Conservation (phyloP, 768 basidiomycete species). For the Suillus spraguei region DNA sequence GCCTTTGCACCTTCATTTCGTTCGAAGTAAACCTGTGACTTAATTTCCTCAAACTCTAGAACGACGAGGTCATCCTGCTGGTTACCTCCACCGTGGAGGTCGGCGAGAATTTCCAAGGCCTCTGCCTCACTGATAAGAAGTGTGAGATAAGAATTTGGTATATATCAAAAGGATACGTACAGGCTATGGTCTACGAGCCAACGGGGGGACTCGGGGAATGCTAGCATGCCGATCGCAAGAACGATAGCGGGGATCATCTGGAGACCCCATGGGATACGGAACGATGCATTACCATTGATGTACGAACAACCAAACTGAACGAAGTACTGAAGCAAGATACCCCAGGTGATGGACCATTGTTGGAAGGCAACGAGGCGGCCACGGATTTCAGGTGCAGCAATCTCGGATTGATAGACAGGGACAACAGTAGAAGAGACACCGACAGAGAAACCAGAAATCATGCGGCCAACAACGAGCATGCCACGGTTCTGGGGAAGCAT, state of each 20-base stretch:
- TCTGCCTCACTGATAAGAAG: constrained; percentile 41
- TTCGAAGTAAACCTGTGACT: constrained; percentile 57
- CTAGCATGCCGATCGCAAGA: constrained; percentile 64
- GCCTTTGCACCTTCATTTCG: constrained; percentile 72
- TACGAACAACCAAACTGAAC: constrained; percentile 72
- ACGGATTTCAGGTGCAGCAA: constrained; percentile 70
- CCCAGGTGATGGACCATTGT: constrained; percentile 83
- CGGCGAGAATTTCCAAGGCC: constrained; percentile 72
- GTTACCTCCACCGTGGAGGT: constrained; percentile 69
- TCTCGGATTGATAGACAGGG: constrained; percentile 76
- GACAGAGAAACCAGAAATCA: constrained; percentile 69
- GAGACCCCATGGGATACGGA: constrained; percentile 80
- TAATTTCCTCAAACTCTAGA: constrained; percentile 72
- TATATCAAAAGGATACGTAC: constrained; percentile 28
- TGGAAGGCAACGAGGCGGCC: constrained; percentile 77
- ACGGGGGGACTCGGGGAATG: constrained; percentile 73
- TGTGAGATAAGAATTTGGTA: constrained; percentile 3
- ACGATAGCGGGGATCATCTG: constrained; percentile 80
- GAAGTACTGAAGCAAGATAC: constrained; percentile 76
- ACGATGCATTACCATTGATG: constrained; percentile 69
- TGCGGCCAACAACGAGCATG: constrained; percentile 74
- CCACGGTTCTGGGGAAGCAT: constrained; percentile 52
- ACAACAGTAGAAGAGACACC: constrained; percentile 68
- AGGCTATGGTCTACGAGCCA: constrained; percentile 67
- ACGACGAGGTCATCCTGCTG: constrained; percentile 60